Evolutionary conservation across 208 protist species (phyloP), one percentile per base, ranked within the genome.

Genomic region (Lotmaria passim): DNA sequence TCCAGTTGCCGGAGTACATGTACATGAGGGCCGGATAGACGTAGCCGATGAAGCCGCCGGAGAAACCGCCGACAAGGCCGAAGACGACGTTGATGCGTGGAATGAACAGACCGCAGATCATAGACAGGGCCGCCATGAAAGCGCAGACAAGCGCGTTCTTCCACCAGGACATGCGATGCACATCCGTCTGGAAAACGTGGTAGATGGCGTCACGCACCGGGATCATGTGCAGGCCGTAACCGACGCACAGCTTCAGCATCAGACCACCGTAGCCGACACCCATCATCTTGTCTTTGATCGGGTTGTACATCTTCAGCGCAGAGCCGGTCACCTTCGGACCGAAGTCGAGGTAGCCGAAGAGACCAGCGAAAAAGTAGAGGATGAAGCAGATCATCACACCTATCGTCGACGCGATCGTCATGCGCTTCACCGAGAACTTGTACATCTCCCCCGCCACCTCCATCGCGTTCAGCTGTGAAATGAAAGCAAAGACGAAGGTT

Each of bases 321-420:
- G 86, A 87, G 39, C 74, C 82, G 15, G 44, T 74, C 19, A 85
- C 57, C 12, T 53, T 56, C 8, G 63, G 19, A 14, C 79, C 82
- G 65, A 93, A 93, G 71, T 92, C 82, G n/a, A 87, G 36, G 74
- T 93, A 91, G 2, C 89, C 89, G 44, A 90, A 90, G 24, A 91
- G 41, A 12, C 83, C 83, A 3, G 81, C 63, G 21, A 78, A 53
- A 26, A 82, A 60, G 82, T 94, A 92, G 7, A 94, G 65, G 2
- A 61, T 62, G 21, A 81, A 83, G 62, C 83, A 91, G 17, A 94
- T 63, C n/a, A 46, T 39, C 26, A 91, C 78, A 19, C 78, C 84
- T 26, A 91, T 41, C 5, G 48, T 50, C 2, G 84, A 63, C 11
- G 68, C 65, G 4, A 78, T 51, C 39, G 73, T 82, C 52, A 94